These are phyloP conservation scores for Aspergillus sp. DNA, from an alignment of 2,329 filamentous ascomycete species.

Conservation along the genomic window DNA sequence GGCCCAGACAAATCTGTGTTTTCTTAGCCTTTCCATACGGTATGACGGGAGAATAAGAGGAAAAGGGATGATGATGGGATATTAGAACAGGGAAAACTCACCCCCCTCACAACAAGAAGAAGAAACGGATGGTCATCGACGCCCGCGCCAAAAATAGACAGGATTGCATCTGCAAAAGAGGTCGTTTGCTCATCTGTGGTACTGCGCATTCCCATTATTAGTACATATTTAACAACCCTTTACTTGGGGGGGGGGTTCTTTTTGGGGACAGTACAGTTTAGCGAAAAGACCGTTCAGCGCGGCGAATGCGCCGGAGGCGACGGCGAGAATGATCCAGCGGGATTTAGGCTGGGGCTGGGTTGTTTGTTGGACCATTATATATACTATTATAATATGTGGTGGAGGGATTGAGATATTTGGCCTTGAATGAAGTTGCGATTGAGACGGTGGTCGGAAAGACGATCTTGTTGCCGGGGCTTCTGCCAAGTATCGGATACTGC, in stretches of 20 bases:
- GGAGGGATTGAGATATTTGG: background rate
- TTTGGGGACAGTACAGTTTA: slow-evolving; percentile 53
- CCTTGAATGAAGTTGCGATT: background rate
- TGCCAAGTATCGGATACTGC: too few species aligned
- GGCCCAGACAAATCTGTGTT: slow-evolving; percentile 56
- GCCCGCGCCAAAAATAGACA: slow-evolving; percentile 45
- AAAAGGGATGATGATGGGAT: too few species aligned
- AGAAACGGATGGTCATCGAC: slow-evolving; percentile 39
- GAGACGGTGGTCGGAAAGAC: background rate
- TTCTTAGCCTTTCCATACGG: slow-evolving; percentile 14
- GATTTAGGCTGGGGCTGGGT: slow-evolving; percentile 15
- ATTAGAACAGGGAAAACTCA: slow-evolving; percentile 36
- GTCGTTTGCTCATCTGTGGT: slow-evolving; percentile 62
- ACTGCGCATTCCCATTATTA: slow-evolving; percentile 31
- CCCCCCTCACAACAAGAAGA: slow-evolving; percentile 53
- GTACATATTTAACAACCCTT: background rate
- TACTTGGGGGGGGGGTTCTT: background rate
- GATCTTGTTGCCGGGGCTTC: too few species aligned
- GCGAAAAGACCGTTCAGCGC: slow-evolving; percentile 67
- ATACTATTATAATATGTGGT: too few species aligned
- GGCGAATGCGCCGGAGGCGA: slow-evolving; percentile 62
- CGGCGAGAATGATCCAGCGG: slow-evolving; percentile 55
- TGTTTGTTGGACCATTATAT: slow-evolving; percentile 10
- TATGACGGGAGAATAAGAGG: slow-evolving; percentile 1
- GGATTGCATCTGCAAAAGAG: slow-evolving; percentile 49